phyloP scores from a whole-genome alignment of 768 basidiomycete species.

The Gyrodon lividus region DNA sequence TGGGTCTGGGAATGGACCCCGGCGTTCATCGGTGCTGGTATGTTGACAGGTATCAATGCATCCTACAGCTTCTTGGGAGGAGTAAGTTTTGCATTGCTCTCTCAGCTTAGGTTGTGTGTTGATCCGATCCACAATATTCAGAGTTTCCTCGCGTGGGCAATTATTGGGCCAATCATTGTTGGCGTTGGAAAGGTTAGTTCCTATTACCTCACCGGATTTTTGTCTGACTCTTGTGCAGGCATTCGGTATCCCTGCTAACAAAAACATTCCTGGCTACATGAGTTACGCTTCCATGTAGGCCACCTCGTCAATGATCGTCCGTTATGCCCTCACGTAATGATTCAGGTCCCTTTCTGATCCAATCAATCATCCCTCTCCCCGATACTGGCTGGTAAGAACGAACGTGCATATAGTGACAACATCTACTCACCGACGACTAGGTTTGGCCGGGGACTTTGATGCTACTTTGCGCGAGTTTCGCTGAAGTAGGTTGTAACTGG shows the following conservation, averaged over 20 bases:
- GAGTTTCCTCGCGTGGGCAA: constrained; percentile 63
- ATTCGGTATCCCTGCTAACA: constrained; percentile 14
- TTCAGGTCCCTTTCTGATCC: constrained; percentile 44
- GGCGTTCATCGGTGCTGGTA: constrained; percentile 59
- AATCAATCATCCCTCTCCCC: constrained; percentile 45
- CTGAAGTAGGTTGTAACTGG: constrained; percentile 25
- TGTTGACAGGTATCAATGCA: constrained; percentile 56
- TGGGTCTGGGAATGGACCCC: constrained; percentile 38
- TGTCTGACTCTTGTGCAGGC: constrained; percentile 9
- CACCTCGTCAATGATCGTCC: background rate
- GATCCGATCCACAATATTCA: constrained; percentile 11
- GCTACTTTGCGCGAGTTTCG: constrained; percentile 49
- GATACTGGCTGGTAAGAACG: constrained; percentile 50
- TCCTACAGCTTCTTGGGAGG: constrained; percentile 50
- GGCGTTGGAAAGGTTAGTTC: constrained; percentile 39
- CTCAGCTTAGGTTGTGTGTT: background rate
- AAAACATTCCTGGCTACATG: constrained; percentile 21
- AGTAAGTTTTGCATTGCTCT: constrained; percentile 32
- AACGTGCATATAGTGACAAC: background rate
- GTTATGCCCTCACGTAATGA: background rate
- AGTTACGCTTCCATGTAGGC: constrained; percentile 21
- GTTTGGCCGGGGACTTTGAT: constrained; percentile 38
- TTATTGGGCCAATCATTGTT: constrained; percentile 55
- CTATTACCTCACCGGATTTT: background rate
- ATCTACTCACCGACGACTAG: constrained; percentile 3